Evolutionary conservation across 75 land plant species (phyloP), one percentile per base, ranked within the genome.

Genomic region (Sequoiadendron giganteum): DNA sequence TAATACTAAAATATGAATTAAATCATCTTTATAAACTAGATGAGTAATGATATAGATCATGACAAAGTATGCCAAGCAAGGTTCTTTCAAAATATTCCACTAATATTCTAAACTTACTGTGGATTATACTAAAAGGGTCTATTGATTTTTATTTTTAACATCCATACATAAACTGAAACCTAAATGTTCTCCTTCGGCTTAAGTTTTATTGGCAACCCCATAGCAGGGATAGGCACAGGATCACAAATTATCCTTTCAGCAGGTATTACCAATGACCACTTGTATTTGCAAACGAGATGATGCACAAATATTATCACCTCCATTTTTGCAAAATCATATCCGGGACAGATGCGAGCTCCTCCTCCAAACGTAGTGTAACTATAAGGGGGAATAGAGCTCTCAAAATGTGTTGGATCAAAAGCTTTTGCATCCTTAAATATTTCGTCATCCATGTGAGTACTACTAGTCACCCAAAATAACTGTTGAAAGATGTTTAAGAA

Each of bases 341-440:
- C 95, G 14, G 93, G 96, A 84, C 96, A 95, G 1, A 90, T 88
- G 28, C 93, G 89, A 55, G 94, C 91, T 14, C 96, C 95, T 47
- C 91, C 96, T 84, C 96, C 96, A 72, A 95, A 94, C 0, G 96
- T 87, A 3, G 94, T 65, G 42, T 61, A 95, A 9, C 87, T 87
- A 80, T 89, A 94, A 2, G 96, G 95, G 28, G 92, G 86, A 45
- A 92, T 82, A 28, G 89, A 56, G 39, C 82, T 89, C 9, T 91
- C 92, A 85, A 95, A 95, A 45, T 95, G 89, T 3, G 87, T 49
- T 2, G 96, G 95, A 79, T 94, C 93, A 61, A 95, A 94, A 86
- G 90, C 92, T 77, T 83, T 25, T 32, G 96, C 94, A 19, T 95
- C 89, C 34, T 88, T 87, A 70, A 92, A 95, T 45, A 92, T 90